A percentile compares a stretch with the other conserved stretches of the same genome.
These are phyloP conservation scores for Oidiodendron maius DNA, from an alignment of 495 filamentous ascomycete species.

Conservation along the genomic window DNA sequence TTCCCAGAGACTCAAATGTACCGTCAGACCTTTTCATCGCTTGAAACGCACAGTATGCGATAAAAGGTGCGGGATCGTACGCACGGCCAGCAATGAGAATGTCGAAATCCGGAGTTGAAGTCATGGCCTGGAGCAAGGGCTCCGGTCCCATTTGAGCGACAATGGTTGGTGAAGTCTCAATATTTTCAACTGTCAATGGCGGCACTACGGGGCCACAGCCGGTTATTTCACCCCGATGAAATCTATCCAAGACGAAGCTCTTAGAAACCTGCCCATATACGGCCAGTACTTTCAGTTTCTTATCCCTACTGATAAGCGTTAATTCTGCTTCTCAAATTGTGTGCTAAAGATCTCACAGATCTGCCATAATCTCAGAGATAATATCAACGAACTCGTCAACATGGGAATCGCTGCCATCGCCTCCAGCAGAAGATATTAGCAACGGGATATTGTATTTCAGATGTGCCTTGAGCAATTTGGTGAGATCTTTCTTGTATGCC, in stretches of 20 bases:
- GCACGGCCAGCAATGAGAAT: slow-evolving; percentile 42
- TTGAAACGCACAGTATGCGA: slow-evolving; percentile 33
- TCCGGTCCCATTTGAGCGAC: slow-evolving; percentile 32
- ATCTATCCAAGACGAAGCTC: slow-evolving; percentile 22
- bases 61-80: slow-evolving; percentile 44
- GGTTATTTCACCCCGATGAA: slow-evolving; percentile 17
- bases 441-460: slow-evolving; percentile 29
- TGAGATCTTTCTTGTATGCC: slow-evolving; percentile 36
- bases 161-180: slow-evolving; percentile 28
- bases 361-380: slow-evolving; percentile 9
- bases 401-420: slow-evolving; percentile 40
- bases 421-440: slow-evolving; percentile 41
- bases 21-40: not conserved
- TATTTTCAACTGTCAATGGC: slow-evolving; percentile 30
- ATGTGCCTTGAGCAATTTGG: slow-evolving; percentile 26
- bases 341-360: slow-evolving; percentile 13
- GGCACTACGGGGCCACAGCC: slow-evolving; percentile 28
- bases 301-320: slow-evolving; percentile 5
- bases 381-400: slow-evolving; percentile 37
- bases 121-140: slow-evolving; percentile 34
- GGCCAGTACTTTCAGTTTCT: slow-evolving; percentile 33
- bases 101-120: slow-evolving; percentile 31
- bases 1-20: slow-evolving; percentile 7
- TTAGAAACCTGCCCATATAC: slow-evolving; percentile 34
- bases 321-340: not conserved